These are phyloP conservation scores for Talaromyces sp. DNA, from an alignment of 2,329 filamentous ascomycete species.

Conservation along the genomic window DNA sequence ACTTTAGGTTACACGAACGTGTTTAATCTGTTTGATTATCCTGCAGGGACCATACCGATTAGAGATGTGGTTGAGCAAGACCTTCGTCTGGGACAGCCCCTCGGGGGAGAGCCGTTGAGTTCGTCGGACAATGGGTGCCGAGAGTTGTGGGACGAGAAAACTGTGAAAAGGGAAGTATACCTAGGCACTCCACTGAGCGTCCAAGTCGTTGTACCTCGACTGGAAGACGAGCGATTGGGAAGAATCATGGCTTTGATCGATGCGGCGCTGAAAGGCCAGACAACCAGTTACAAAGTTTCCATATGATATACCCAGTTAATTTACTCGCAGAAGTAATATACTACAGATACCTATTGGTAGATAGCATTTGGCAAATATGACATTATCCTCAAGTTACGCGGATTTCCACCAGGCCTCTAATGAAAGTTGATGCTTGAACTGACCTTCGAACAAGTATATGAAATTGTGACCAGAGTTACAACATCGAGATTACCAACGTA, in stretches of 20 bases:
- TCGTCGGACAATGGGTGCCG: constrained; percentile 62
- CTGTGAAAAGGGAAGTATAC: constrained; percentile 55
- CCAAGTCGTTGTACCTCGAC: constrained; percentile 44
- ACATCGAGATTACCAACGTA: neutral
- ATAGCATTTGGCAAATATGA: neutral
- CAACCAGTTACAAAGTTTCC: constrained; percentile 7
- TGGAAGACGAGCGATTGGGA: constrained; percentile 6
- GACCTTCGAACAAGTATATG: neutral
- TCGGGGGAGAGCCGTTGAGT: constrained; percentile 44
- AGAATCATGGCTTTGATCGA: constrained; percentile 11
- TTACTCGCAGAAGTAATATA: neutral
- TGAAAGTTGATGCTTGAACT: no score
- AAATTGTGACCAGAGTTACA: neutral
- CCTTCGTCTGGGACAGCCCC: constrained; percentile 41
- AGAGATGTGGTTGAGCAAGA: constrained; percentile 51
- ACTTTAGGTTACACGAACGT: constrained; percentile 61
- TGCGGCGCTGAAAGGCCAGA: constrained; percentile 3
- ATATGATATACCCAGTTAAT: neutral
- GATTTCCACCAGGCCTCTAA: no score
- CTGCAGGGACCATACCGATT: constrained; percentile 58
- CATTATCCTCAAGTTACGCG: neutral
- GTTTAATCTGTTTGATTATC: constrained; percentile 63
- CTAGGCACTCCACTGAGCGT: constrained; percentile 55
- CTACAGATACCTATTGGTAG: neutral
- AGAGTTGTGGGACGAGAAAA: constrained; percentile 53